Evolutionary conservation across 2,329 filamentous ascomycete species (phyloP).

Genomic region (Colletotrichum euphorbiae): DNA sequence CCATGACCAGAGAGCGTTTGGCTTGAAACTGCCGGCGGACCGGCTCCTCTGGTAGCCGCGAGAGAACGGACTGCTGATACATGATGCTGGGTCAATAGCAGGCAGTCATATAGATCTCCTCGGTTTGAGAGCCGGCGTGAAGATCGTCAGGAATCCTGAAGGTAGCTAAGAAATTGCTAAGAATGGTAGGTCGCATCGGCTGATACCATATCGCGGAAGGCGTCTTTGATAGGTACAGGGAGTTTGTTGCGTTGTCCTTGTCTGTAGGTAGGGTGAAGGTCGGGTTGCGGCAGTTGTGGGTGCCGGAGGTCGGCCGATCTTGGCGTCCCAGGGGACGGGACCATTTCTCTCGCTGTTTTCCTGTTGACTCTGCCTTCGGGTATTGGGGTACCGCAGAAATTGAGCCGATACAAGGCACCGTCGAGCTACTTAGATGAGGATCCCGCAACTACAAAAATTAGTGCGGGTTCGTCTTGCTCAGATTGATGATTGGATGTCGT

Average conservation of each 20-base stretch:
- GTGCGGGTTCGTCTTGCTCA: constrained; percentile 27
- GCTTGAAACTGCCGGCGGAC: constrained; percentile 1
- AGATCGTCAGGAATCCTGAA: constrained; percentile 23
- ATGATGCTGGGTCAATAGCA: constrained; percentile 29
- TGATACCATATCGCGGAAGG: constrained; percentile 16
- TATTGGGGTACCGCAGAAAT: neutral
- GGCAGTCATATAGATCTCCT: constrained; percentile 34
- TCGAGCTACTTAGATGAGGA: constrained; percentile 24
- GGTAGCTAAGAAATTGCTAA: constrained; percentile 12
- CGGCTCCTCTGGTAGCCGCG: constrained; percentile 1
- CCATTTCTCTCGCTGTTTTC: neutral
- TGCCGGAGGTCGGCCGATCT: constrained; percentile 23
- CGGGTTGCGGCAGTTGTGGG: constrained; percentile 37
- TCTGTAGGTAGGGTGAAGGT: constrained; percentile 3
- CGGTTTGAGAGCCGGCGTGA: constrained; percentile 33
- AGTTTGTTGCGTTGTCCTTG: constrained; percentile 2
- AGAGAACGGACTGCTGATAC: constrained; percentile 12
- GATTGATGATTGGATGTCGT: constrained; percentile 27
- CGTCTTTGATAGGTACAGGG: constrained; percentile 25
- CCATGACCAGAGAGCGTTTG: constrained; percentile 2
- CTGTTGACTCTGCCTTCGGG: constrained; percentile 1
- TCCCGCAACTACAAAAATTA: constrained; percentile 27
- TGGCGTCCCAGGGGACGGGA: constrained; percentile 15
- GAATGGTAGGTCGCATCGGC: constrained; percentile 34
- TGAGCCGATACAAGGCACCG: constrained; percentile 4